Evolutionary conservation across 2,329 filamentous ascomycete genomes (phyloP).

Genomic region (Fusarium tuaranense): DNA sequence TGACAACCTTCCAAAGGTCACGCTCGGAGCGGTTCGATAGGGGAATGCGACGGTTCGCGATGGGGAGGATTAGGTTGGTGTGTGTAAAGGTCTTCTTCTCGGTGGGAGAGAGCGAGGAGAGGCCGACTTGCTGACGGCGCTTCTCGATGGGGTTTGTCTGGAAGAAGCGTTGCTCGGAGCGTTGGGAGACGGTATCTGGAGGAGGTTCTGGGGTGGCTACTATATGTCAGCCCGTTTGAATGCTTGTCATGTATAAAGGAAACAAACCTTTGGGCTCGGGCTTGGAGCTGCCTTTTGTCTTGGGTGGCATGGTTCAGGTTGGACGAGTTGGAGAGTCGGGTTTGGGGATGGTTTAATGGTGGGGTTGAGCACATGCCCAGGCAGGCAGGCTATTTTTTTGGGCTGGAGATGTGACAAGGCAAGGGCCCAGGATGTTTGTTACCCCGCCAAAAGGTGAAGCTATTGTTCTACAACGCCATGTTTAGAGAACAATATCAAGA

Average conservation of each 20-base stretch:
- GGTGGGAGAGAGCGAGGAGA: constrained; percentile 58
- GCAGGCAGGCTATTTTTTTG: constrained; percentile 26
- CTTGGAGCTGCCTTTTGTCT: constrained; percentile 52
- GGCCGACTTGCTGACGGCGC: constrained; percentile 57
- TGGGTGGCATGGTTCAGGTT: constrained; percentile 50
- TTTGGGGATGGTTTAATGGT: constrained; percentile 39
- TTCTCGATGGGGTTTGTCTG: constrained; percentile 63
- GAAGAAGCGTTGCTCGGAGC: constrained; percentile 60
- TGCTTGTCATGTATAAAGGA: background rate
- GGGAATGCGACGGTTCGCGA: constrained; percentile 50
- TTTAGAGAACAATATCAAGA: constrained; percentile 32
- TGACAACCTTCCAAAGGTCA: constrained; percentile 69
- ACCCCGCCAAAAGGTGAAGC: constrained; percentile 43
- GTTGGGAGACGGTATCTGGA: constrained; percentile 62
- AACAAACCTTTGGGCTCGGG: constrained; percentile 37
- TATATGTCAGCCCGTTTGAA: constrained; percentile 6
- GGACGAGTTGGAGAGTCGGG: constrained; percentile 33
- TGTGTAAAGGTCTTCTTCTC: constrained; percentile 64
- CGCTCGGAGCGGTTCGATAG: constrained; percentile 62
- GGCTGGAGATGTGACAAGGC: constrained; percentile 20
- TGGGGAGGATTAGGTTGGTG: constrained; percentile 58
- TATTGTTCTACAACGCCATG: constrained; percentile 33
- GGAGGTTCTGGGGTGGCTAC: constrained; percentile 47
- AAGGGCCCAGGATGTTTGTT: constrained; percentile 16
- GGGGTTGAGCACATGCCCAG: constrained; percentile 29